Evolutionary conservation across 1,139 yeast species (phyloP).

Genomic region (Saccharomycopsis phalli): DNA sequence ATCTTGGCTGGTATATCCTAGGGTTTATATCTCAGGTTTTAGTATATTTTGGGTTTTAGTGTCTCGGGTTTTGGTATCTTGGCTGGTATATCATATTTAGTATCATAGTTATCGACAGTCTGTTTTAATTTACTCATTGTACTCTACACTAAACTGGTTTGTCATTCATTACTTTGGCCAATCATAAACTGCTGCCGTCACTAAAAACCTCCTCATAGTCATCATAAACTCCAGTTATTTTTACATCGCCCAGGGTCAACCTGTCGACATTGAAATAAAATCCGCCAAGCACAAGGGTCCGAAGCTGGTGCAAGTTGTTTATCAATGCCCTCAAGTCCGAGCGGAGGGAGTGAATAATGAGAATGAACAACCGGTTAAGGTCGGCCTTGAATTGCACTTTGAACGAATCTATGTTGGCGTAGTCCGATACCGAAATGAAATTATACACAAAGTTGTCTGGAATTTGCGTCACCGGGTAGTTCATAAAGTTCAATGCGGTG

Average conservation of each 20-base stretch:
- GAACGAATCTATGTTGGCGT: conserved; percentile 10
- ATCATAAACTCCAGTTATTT: conserved; percentile 20
- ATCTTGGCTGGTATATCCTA: no score
- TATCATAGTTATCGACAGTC: no score
- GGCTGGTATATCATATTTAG: no score
- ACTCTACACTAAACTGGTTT: no score
- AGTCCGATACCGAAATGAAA: conserved; percentile 13
- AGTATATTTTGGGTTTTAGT: no score
- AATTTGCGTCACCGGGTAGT: conserved; percentile 20
- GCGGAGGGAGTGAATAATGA: conserved; percentile 21
- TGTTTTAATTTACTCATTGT: no score
- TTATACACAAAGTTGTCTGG: conserved; percentile 6
- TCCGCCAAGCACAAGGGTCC: conserved; percentile 22
- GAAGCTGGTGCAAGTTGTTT: conserved; percentile 14
- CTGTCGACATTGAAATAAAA: conserved; percentile 17
- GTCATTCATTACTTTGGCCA: no score
- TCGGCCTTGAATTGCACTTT: not conserved
- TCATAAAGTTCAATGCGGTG: conserved; percentile 20
- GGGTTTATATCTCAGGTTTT: no score
- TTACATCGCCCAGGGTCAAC: not conserved
- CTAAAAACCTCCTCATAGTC: conserved; percentile 20
- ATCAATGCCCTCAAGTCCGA: conserved; percentile 16
- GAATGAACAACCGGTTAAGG: conserved; percentile 15
- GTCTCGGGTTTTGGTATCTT: no score
- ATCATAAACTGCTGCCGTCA: no score